Base-by-base conservation (phyloP, 176 grass and related monocot genomes). In the Tillandsia leiboldiana region DNA sequence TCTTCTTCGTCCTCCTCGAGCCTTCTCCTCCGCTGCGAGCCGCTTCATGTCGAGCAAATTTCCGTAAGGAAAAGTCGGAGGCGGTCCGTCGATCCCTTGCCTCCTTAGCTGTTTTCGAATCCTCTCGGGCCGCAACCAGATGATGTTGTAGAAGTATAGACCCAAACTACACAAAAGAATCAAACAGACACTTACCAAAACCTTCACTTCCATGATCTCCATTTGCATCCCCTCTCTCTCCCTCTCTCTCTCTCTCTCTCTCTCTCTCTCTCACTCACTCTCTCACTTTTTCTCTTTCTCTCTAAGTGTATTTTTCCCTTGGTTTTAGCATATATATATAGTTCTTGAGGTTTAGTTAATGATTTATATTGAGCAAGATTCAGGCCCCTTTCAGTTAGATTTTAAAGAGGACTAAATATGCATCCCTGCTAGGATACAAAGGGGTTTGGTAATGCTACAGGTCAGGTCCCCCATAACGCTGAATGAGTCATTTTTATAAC, bases 41-140 rank as follows among this genome's bases (percentile, higher is more conserved):
- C 65, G 57, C 77, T 86, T 75, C 91, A 96, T 86, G 79, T 91
- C 91, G 58, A 70, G 68, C 49, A 91, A 53, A 84, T 89, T 96
- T 33, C 92, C 92, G 80, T 89, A 96, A 11, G 81, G 92, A 81
- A 91, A 83, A 2, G 81, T 79, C 18, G 91, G 87, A 12, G 67
- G 81, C 0, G 92, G 88, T 7, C 88, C 92, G 48, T 66, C n/a
- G 73, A 96, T 87, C 61, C 81, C 83, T 73, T 91, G 92, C 48
- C 49, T 70, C 68, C 81, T 71, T 63, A 96, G 83, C 76, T 65
- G 79, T 1, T 51, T 63, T 12, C 90, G 92, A 48, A 91, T 71
- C 69, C 73, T 78, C 75, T 84, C 72, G 13, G 92, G 92, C 69
- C 65, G 75, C 71, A 82, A 48, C 85, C 88, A 96, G 26, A 86